phyloP scores from a whole-genome alignment of 2,329 filamentous ascomycete genomes.

The Colletotrichum somersetense region DNA sequence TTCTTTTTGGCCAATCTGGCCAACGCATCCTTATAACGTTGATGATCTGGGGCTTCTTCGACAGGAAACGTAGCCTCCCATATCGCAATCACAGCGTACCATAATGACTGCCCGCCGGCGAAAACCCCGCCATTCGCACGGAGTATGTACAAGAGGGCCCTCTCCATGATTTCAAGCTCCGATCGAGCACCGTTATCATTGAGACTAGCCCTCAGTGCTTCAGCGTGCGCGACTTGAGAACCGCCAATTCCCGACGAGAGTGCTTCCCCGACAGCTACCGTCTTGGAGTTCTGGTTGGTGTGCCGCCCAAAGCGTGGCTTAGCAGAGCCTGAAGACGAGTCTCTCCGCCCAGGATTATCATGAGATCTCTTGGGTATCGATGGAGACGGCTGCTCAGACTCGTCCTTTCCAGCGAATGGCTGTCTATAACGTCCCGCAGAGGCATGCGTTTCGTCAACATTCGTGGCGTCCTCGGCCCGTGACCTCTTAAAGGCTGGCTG shows the following conservation, averaged over 20 bases:
- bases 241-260: neutral
- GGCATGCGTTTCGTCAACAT: neutral
- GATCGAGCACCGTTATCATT: neutral
- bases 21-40: conserved; percentile 55
- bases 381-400: neutral
- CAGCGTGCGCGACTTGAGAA: conserved; percentile 1
- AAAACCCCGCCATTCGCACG: conserved; percentile 60
- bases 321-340: neutral
- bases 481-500: conserved; percentile 15
- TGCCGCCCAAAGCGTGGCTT: neutral
- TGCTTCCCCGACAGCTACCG: neutral
- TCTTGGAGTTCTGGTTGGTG: neutral
- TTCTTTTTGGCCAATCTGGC: conserved; percentile 55
- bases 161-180: conserved; percentile 23
- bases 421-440: conserved; percentile 1
- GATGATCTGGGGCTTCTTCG: conserved; percentile 56
- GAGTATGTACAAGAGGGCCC: conserved; percentile 54
- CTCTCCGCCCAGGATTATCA: neutral
- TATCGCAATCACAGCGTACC: conserved; percentile 59
- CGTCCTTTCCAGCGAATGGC: neutral
- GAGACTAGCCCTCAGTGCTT: conserved; percentile 22
- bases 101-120: conserved; percentile 63
- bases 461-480: conserved; percentile 12
- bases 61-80: conserved; percentile 59
- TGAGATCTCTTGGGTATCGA: neutral